A percentile compares a stretch with the other conserved stretches of the same genome.
These are phyloP conservation scores for Vachellia pachyceras DNA, from an alignment of 306 rosid species.

Conservation along the genomic window DNA sequence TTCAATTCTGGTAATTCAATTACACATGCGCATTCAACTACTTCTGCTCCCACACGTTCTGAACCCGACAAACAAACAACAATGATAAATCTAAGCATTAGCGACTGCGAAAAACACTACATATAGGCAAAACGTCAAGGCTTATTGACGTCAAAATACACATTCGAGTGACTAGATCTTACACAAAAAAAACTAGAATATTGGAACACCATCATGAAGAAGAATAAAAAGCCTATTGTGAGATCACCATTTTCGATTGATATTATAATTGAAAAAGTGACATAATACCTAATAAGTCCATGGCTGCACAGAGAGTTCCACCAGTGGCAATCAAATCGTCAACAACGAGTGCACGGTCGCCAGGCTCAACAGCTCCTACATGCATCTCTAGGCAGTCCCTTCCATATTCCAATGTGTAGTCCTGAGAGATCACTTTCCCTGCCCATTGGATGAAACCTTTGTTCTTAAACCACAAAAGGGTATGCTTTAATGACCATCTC, in stretches of 20 bases:
- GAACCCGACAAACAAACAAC: constrained; percentile 32
- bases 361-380: constrained; percentile 83
- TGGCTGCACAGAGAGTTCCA: constrained; percentile 96
- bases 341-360: constrained; percentile 86
- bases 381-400: constrained; percentile 97
- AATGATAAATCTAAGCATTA: constrained; percentile 1
- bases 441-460: constrained; percentile 27
- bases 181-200: not conserved
- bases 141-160: not conserved
- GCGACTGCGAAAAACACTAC: not conserved
- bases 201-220: not conserved
- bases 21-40: constrained; percentile 92
- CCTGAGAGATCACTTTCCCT: constrained; percentile 89
- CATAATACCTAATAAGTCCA: constrained; percentile 83
- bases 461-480: not conserved
- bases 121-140: not conserved
- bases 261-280: not conserved
- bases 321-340: constrained; percentile 98
- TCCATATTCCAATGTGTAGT: constrained; percentile 88
- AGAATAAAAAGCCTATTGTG: not conserved
- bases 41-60: constrained; percentile 97
- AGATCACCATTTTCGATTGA: not conserved
- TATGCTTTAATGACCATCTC: constrained; percentile 8
- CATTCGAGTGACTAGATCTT: not conserved
- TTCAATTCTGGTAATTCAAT: constrained; percentile 86